phyloP scores from a whole-genome alignment of 108 stramenopile genomes.

The Hondaea fermentalgiana region DNA sequence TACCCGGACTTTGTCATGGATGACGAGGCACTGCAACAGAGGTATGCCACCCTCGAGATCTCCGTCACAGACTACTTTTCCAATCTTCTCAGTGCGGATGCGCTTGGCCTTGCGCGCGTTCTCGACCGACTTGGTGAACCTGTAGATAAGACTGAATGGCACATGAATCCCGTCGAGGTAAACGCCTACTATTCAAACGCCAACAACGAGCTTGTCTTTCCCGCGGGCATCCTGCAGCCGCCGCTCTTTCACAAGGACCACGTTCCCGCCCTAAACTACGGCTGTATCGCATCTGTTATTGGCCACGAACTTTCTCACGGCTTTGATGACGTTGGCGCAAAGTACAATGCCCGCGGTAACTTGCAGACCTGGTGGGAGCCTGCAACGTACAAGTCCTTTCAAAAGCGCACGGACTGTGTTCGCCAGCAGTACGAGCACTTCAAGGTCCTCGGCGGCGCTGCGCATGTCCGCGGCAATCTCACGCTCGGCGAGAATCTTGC shows the following conservation, averaged over 20 bases:
- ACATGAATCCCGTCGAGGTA: background rate
- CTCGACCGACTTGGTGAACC: background rate
- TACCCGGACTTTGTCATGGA: slow-evolving; percentile 17
- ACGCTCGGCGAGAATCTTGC: slow-evolving; percentile 18
- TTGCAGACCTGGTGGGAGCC: slow-evolving; percentile 5
- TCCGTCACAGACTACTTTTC: background rate
- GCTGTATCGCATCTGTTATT: background rate
- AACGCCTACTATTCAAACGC: background rate
- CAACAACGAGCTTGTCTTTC: slow-evolving; percentile 3
- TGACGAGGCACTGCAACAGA: background rate
- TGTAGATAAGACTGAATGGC: background rate
- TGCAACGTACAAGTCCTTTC: background rate
- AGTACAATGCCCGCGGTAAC: background rate
- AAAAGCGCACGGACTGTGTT: background rate
- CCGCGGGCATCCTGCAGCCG: background rate
- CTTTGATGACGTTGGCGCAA: background rate
- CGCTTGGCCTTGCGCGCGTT: background rate
- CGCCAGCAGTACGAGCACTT: background rate
- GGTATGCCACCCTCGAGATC: background rate
- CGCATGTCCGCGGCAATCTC: background rate
- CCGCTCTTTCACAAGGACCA: background rate
- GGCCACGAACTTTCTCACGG: slow-evolving; percentile 9
- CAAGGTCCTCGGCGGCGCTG: background rate
- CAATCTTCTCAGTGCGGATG: background rate
- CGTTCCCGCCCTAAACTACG: background rate